Conservation (phyloP, 73 alveolate genomes). For the Tetrahymena malaccensis region DNA sequence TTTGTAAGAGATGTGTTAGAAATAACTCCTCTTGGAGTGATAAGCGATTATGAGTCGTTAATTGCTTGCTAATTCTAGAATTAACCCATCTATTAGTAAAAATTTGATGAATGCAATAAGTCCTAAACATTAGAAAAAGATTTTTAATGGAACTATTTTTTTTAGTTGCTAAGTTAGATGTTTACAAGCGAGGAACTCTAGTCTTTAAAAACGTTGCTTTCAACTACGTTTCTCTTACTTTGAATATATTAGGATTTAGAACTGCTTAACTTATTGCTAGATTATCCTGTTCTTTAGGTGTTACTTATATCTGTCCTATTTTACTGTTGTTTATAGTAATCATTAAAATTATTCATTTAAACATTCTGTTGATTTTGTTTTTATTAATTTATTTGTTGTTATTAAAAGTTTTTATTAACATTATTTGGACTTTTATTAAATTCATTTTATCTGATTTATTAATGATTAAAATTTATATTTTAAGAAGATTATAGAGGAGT, state of each 20-base stretch:
- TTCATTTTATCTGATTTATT: not conserved
- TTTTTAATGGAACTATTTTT: not conserved
- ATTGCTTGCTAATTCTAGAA: not conserved
- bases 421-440: not conserved
- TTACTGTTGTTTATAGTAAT: not conserved
- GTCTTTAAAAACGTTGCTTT: not conserved
- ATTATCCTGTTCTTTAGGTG: not conserved
- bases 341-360: not conserved
- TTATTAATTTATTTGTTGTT: not conserved
- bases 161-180: not conserved
- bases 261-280: not conserved
- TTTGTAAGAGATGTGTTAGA: not conserved
- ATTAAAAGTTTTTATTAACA: not conserved
- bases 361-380: not conserved
- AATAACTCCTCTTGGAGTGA: not conserved
- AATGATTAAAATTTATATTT: not conserved
- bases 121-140: not conserved
- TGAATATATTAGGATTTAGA: not conserved
- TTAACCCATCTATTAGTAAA: not conserved
- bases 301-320: not conserved
- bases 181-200: not conserved
- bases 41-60: not conserved
- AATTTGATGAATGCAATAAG: not conserved
- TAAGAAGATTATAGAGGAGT: not conserved
- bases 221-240: not conserved